Base-by-base conservation (phyloP, 2,329 filamentous ascomycete species). In the Aspergillus eucalypticola region DNA sequence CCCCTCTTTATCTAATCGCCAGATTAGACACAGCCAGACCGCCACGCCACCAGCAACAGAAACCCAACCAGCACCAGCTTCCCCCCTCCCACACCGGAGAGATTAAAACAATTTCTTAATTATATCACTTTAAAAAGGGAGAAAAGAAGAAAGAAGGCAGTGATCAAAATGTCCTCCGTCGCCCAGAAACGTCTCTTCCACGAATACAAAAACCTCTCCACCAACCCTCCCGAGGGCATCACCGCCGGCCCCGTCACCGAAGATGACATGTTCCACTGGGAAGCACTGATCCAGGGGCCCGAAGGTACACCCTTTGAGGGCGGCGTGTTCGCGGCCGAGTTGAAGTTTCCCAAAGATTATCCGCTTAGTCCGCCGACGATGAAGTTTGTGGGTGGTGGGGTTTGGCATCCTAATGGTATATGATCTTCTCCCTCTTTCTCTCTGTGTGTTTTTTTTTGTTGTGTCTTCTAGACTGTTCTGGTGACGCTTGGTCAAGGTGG, bases 271-370 rank as follows among this genome's bases (percentile, higher is more conserved):
- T 90, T 97, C 70, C 83, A 91, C 72, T 99, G 95, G 95, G 95
- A 99, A 80, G 95, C 93, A 8, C 82, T 98, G 64, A 98, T 99
- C 71, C 90, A 96, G 77, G 95, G 95, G 0, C 95, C 95, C 11
- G 93, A 96, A 73, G 95, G 90, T 64, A 99, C 95, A 1, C 95
- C 95, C 0, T 99, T 96, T 70, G 94, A 96, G 81, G 94, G 93
- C 60, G 95, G 95, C 56, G 87, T 99, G 61, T 99, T 98, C 76
- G 92, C 93, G 44, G 95, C 95, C 25, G 92, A 96, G 78, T 86
- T 99, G 69, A 92, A 89, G 71, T 99, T 99, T 72, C 94, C 95
- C 5, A 91, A 90, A 73, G 95, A 99, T 77, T 99, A 99, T 73
- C 95, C 95, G n/a, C 86, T 98, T 5, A 90, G 93, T 68, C 95